Evolutionary conservation across 805 yeast species (phyloP).

Genomic region (Ogataea salicorniae): DNA sequence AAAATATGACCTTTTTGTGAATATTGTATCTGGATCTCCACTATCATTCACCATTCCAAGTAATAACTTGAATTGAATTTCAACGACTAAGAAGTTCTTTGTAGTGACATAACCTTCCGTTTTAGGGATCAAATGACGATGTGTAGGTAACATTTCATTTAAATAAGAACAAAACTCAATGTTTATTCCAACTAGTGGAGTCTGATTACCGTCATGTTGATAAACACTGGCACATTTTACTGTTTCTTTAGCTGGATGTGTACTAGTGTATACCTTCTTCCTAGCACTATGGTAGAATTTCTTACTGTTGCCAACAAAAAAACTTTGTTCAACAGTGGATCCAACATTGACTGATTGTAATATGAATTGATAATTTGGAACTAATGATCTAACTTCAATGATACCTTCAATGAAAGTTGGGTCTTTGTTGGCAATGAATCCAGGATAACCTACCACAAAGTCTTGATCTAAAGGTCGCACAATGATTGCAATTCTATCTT

Average conservation of each 20-base stretch:
- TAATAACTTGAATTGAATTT: neutral
- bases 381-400: neutral
- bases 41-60: neutral
- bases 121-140: neutral
- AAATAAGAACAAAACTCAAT: slow-evolving; percentile 1
- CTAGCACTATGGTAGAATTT: neutral
- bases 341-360: neutral
- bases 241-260: neutral
- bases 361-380: neutral
- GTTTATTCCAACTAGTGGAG: neutral
- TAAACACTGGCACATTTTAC: neutral
- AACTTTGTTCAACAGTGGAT: neutral
- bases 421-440: neutral
- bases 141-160: neutral
- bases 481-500: neutral
- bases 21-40: neutral
- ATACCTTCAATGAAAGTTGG: slow-evolving; percentile 1
- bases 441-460: slow-evolving; percentile 1
- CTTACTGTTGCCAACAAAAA: neutral
- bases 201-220: neutral
- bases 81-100: slow-evolving; percentile 1
- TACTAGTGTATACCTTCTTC: neutral
- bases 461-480: neutral
- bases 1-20: slow-evolving; percentile 1
- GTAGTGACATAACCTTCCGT: neutral